Evolutionary conservation across 495 filamentous ascomycete genomes (phyloP).

Genomic region (Hyaloscypha variabilis): DNA sequence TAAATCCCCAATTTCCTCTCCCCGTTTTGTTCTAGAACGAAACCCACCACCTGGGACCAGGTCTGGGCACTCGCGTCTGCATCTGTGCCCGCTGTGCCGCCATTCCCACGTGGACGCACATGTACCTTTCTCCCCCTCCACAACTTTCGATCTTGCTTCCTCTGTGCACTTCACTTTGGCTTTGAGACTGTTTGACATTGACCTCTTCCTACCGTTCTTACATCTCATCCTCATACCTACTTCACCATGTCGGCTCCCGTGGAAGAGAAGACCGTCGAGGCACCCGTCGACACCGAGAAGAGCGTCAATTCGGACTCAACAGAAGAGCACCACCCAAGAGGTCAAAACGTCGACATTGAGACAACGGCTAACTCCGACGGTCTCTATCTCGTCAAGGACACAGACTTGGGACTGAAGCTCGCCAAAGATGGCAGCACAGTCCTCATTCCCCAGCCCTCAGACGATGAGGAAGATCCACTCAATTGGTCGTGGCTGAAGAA

Average conservation of each 20-base stretch:
- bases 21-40: background rate
- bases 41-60: background rate
- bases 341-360: slow-evolving; percentile 4
- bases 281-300: background rate
- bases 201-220: background rate
- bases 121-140: background rate
- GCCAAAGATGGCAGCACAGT: slow-evolving; percentile 20
- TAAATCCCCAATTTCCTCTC: background rate
- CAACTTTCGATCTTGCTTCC: background rate
- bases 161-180: background rate
- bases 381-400: slow-evolving; percentile 15
- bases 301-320: background rate
- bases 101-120: background rate
- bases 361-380: slow-evolving; percentile 1
- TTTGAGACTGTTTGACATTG: background rate
- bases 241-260: background rate
- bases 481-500: slow-evolving; percentile 24
- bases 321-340: background rate
- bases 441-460: slow-evolving; percentile 25
- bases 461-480: slow-evolving; percentile 19
- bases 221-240: background rate
- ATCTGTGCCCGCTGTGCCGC: background rate
- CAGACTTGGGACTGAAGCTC: slow-evolving; percentile 3
- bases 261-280: background rate
- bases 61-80: background rate